Evolutionary conservation across 352 stramenopile species (phyloP), one percentile per base, ranked within the genome.

Genomic region (Pythium aristosporum): DNA sequence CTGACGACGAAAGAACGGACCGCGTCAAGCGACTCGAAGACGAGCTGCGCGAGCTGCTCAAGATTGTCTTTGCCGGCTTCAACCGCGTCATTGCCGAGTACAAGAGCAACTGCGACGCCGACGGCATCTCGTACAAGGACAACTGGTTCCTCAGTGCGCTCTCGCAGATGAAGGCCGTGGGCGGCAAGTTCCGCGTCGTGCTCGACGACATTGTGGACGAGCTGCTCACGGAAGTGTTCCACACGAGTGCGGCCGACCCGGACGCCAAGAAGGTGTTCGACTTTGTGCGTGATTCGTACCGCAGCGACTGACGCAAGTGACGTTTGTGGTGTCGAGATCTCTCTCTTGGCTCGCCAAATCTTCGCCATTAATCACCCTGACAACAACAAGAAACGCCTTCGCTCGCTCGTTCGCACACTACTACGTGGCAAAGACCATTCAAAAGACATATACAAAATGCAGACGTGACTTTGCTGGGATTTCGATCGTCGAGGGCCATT

Each of bases 91-190:
- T 93, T 34, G 71, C 70, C 11, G 81, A 91, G 59, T 86, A 95
- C 72, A 93, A 92, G 72, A 79, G 61, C 25, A 81, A 81, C 53
- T 95, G 84, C 59, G 82, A 89, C 37, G 68, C 75, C 0, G 86
- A 95, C n/a, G 77, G 79, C 21, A 75, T 86, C 13, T 76, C 82
- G 34, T 87, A 85, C 51, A 78, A 82, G 30, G 86, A 93, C 69
- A 93, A 95, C 43, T 95, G 86, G 86, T 91, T 91, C 57, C 55
- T 72, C 39, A 93, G 84, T 68, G 76, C 80, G 34, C 50, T 95
- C 28, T 66, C 77, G 20, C 86, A 88, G 54, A 88, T 93, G 79
- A 83, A 89, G 50, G 75, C 76, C 0, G 65, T 95, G 37, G 86
- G 82, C 7, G 63, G 70, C 56, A 73, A 75, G 20, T 91, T 87